Percentiles rank a stretch among this genome's conserved stretches.
phyloP scores from a whole-genome alignment of 1,139 yeast genomes.

The Kodamaea plutei region DNA sequence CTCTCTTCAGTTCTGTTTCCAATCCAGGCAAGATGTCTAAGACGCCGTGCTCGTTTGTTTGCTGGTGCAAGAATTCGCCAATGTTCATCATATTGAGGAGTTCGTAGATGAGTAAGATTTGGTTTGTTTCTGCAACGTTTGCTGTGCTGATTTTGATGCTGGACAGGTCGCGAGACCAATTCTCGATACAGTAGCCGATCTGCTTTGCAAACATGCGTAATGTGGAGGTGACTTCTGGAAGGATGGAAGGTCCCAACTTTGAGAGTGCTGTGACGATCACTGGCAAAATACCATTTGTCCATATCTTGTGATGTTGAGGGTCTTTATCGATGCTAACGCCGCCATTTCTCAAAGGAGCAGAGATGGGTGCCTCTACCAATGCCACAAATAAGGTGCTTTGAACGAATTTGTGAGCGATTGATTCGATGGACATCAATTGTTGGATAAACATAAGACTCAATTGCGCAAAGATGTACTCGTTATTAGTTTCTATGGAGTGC shows the following conservation, averaged over 20 bases:
- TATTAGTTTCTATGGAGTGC: slow-evolving; percentile 55
- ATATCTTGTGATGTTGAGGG: slow-evolving; percentile 62
- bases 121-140: slow-evolving; percentile 73
- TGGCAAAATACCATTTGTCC: slow-evolving; percentile 81
- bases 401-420: slow-evolving; percentile 64
- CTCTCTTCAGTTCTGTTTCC: slow-evolving; percentile 54
- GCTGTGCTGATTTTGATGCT: slow-evolving; percentile 58
- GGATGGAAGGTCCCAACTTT: slow-evolving; percentile 57
- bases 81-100: slow-evolving; percentile 50
- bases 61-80: slow-evolving; percentile 32
- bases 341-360: slow-evolving; percentile 64
- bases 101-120: slow-evolving; percentile 63
- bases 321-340: slow-evolving; percentile 42
- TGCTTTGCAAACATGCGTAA: slow-evolving; percentile 64
- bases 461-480: slow-evolving; percentile 70
- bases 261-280: slow-evolving; percentile 57
- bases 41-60: slow-evolving; percentile 14
- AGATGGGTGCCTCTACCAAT: slow-evolving; percentile 70
- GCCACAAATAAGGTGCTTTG: slow-evolving; percentile 65
- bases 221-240: slow-evolving; percentile 66
- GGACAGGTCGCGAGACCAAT: slow-evolving; percentile 65
- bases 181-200: slow-evolving; percentile 54
- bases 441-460: slow-evolving; percentile 64
- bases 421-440: slow-evolving; percentile 61
- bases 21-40: slow-evolving; percentile 54